Conservation (phyloP, 2,329 filamentous ascomycete species). For the Alternaria angustiovoidea region DNA sequence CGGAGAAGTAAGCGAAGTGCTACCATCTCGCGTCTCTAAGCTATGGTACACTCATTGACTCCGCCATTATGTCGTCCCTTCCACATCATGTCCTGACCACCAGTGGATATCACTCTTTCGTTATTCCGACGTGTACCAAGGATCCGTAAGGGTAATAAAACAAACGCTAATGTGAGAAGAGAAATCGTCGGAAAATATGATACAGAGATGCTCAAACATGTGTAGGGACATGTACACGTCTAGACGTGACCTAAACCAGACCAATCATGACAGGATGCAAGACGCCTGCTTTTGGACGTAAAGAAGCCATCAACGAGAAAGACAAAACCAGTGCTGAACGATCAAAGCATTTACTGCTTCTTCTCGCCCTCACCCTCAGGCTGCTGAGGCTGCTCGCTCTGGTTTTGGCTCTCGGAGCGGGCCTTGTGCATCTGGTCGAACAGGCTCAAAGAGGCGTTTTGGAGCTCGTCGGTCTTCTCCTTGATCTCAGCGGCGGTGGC, state of each 20-base stretch:
- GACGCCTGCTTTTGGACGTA: constrained; percentile 49
- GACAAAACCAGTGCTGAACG: constrained; percentile 28
- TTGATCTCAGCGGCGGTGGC: constrained; percentile 93
- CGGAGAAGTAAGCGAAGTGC: constrained; percentile 42
- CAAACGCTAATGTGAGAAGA: constrained; percentile 39
- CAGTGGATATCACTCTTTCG: constrained; percentile 32
- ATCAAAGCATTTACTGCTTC: constrained; percentile 65
- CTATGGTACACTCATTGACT: constrained; percentile 39
- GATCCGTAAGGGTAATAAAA: constrained; percentile 41
- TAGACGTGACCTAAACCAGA: constrained; percentile 39
- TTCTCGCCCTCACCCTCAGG: constrained; percentile 71
- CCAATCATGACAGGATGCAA: constrained; percentile 46
- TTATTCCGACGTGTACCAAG: constrained; percentile 32
- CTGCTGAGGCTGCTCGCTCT: constrained; percentile 54
- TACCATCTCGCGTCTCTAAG: constrained; percentile 41
- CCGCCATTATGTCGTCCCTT: constrained; percentile 27
- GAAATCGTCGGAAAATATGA: constrained; percentile 46
- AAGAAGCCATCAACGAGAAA: constrained; percentile 31
- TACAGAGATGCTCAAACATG: constrained; percentile 42
- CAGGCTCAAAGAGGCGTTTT: constrained; percentile 92
- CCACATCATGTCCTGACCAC: constrained; percentile 28
- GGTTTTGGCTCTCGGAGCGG: constrained; percentile 67
- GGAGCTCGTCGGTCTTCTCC: constrained; percentile 98
- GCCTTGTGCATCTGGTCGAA: constrained; percentile 99
- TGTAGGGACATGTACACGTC: constrained; percentile 44